Evolutionary conservation across 441 rosid species (phyloP).

Genomic region (Omphalea diandra): DNA sequence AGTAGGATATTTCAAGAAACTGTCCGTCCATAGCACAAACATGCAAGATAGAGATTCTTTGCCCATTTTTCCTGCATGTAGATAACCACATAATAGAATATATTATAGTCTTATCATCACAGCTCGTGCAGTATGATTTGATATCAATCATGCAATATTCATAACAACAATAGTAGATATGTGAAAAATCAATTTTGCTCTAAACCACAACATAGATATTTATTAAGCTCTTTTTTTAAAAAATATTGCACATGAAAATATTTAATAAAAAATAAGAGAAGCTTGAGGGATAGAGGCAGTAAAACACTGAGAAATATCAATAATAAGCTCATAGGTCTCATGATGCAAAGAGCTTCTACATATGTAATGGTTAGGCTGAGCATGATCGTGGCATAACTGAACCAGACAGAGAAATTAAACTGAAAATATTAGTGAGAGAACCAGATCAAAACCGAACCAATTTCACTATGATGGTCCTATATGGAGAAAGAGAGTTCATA

Average conservation of each 20-base stretch:
- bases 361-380: not conserved
- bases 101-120: too few relatives aligned
- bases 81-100: not conserved
- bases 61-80: slow-evolving; percentile 70
- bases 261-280: not conserved
- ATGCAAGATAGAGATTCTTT: slow-evolving; percentile 17
- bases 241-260: not conserved
- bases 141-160: not conserved
- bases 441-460: too few relatives aligned
- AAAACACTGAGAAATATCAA: not conserved
- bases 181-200: not conserved
- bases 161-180: not conserved
- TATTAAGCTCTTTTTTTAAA: not conserved
- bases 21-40: slow-evolving; percentile 85
- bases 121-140: not conserved
- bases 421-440: too few relatives aligned
- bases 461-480: too few relatives aligned
- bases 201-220: not conserved
- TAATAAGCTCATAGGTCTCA: not conserved
- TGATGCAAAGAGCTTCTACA: not conserved
- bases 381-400: too few relatives aligned
- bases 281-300: not conserved
- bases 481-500: too few relatives aligned
- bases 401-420: too few relatives aligned
- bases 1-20: slow-evolving; percentile 64